Base-by-base conservation (phyloP, 495 filamentous ascomycete species). In the Cladorrhinum samala region DNA sequence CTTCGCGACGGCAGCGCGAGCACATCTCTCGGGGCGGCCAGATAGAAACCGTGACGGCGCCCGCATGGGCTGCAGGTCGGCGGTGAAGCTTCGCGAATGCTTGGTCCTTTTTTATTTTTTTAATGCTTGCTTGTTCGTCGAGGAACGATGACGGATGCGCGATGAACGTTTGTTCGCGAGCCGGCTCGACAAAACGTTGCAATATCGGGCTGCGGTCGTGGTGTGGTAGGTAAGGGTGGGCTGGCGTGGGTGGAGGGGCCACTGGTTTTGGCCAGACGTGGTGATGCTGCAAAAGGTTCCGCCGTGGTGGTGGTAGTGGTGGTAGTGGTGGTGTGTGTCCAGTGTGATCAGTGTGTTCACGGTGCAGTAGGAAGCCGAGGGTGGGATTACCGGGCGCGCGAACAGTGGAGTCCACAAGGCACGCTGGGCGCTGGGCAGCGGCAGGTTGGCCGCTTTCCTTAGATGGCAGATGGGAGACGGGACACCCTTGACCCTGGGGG, bases 21-120 rank as follows among this genome's bases (percentile, higher is more conserved):
- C 58, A 53, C 67, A 70, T 70, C 54, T 67, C 67, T 60, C 59
- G 50, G 44, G 58, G 48, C 41, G 41, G 16, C 55, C 36, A 43
- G 33, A 19, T 39, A 52, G 20, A 11, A 37, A 42, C 37, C 41
- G 61, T 47, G 50, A 51, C 39, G 40, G 43, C 55, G 54, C 50
- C 48, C 44, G 52, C 50, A 62, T 60, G 51, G 53, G 42, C 55
- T 53, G 41, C 33, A 27, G 42, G 21, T 9, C 9, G 11, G 19
- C 27, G 27, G 27, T 33, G 27, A 33, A 33, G 27, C 27, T 33
- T 11, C 27, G 27, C 27, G 11, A 33, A 33, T 11, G 11, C 27
- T 5, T 33, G 27, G 27, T 33, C n/a, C n/a, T n/a, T n/a, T n/a
- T n/a, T n/a, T n/a, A n/a, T n/a, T n/a, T n/a, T n/a, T n/a, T n/a